Conservation (phyloP, 2,329 filamentous ascomycete species). For the Calonectria hawksworthii region DNA sequence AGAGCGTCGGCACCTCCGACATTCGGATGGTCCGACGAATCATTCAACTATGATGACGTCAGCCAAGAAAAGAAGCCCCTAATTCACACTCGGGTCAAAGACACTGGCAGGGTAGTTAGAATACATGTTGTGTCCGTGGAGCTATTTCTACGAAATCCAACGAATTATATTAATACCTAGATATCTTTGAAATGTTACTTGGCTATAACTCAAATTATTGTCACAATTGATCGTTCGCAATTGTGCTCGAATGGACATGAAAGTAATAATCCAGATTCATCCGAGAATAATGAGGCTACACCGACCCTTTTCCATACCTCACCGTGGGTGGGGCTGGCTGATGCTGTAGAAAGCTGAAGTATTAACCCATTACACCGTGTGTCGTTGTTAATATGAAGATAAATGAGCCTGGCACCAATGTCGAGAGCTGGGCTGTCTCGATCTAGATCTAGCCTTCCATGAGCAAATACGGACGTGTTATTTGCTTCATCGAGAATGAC, state of each 20-base stretch:
- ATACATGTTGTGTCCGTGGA: not conserved
- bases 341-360: not conserved
- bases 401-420: not conserved
- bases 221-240: not conserved
- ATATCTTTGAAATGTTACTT: not conserved
- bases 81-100: not conserved
- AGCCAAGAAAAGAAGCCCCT: not conserved
- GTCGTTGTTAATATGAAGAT: not conserved
- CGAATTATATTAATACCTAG: not conserved
- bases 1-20: not conserved
- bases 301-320: not conserved
- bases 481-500: no score
- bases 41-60: not conserved
- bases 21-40: not conserved
- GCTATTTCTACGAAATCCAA: not conserved
- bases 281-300: not conserved
- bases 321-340: not conserved
- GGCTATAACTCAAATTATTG: not conserved
- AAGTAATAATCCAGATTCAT: not conserved
- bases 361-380: not conserved
- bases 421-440: not conserved
- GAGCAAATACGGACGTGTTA: not conserved
- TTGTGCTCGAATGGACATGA: not conserved
- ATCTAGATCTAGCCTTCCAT: not conserved
- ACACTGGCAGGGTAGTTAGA: not conserved